Evolutionary conservation across 2,329 filamentous ascomycete species (phyloP).

Genomic region (Akanthomyces muscarius): DNA sequence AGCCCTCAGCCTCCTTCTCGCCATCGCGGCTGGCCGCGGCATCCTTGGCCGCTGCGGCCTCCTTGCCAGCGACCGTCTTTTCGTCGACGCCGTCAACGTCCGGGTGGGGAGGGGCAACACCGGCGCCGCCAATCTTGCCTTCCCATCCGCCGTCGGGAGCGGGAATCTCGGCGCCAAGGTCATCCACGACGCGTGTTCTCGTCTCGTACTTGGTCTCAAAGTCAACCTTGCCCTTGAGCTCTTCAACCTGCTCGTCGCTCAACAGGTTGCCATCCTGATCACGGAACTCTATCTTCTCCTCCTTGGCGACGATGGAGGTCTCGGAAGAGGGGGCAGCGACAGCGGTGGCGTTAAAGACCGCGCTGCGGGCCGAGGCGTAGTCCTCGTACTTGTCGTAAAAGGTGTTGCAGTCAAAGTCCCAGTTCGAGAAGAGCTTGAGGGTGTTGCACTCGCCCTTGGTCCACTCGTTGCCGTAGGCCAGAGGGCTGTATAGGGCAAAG

Average conservation of each 20-base stretch:
- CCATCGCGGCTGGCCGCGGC: slow-evolving; percentile 51
- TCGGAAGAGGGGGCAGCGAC: slow-evolving; percentile 43
- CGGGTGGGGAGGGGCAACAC: slow-evolving; percentile 55
- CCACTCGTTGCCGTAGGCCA: slow-evolving; percentile 93
- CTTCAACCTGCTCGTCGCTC: slow-evolving; percentile 75
- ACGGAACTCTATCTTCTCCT: slow-evolving; percentile 89
- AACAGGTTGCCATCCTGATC: slow-evolving; percentile 91
- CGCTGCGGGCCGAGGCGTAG: slow-evolving; percentile 35
- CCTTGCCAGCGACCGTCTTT: slow-evolving; percentile 47
- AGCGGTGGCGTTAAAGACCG: slow-evolving; percentile 34
- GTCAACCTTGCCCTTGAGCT: slow-evolving; percentile 85
- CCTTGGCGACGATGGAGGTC: slow-evolving; percentile 50
- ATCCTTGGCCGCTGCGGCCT: slow-evolving; percentile 38
- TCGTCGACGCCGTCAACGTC: slow-evolving; percentile 58
- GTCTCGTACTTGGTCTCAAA: slow-evolving; percentile 97
- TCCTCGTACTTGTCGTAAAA: slow-evolving; percentile 60
- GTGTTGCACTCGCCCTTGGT: slow-evolving; percentile 81
- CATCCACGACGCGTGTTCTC: slow-evolving; percentile 79
- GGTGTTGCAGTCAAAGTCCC: slow-evolving; percentile 98
- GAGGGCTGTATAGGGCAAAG: slow-evolving; percentile 81
- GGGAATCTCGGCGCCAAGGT: slow-evolving; percentile 70
- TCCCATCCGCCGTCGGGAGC: slow-evolving; percentile 39
- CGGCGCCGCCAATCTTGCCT: slow-evolving; percentile 31
- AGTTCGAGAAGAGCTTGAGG: slow-evolving; percentile 80
- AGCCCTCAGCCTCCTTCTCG: slow-evolving; percentile 53